Conservation (phyloP, 1,284 basidiomycete genomes). For the Malassezia japonica region DNA sequence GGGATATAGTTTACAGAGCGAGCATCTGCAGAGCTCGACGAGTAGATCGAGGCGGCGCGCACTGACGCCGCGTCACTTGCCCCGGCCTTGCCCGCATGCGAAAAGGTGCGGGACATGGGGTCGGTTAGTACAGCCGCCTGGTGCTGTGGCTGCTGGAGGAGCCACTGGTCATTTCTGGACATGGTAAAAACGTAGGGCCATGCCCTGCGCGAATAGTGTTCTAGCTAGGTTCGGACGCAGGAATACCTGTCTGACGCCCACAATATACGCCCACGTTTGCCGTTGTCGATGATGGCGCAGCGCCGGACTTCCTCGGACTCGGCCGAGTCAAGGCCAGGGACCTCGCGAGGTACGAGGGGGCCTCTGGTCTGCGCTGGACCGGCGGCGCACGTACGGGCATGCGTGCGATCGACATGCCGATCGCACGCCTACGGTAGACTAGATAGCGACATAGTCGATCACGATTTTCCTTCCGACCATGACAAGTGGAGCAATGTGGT, state of each 20-base stretch:
- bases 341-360: background rate
- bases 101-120: background rate
- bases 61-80: slow-evolving; percentile 2
- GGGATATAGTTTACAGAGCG: too few species aligned
- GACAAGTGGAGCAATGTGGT: background rate
- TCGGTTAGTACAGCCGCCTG: background rate
- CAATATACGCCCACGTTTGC: too few species aligned
- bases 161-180: slow-evolving; percentile 6
- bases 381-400: too few species aligned
- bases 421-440: too few species aligned
- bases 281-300: too few species aligned
- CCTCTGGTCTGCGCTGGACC: background rate
- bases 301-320: background rate
- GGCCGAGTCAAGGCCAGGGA: background rate
- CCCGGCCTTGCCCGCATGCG: background rate
- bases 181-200: background rate
- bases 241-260: too few species aligned
- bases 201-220: too few species aligned
- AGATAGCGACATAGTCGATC: too few species aligned
- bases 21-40: background rate
- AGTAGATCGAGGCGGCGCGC: slow-evolving; percentile 3
- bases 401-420: too few species aligned
- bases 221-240: too few species aligned
- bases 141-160: background rate
- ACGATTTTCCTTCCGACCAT: background rate